Evolutionary conservation across 2,329 filamentous ascomycete genomes (phyloP).

Genomic region (Zymoseptoria crescenta): DNA sequence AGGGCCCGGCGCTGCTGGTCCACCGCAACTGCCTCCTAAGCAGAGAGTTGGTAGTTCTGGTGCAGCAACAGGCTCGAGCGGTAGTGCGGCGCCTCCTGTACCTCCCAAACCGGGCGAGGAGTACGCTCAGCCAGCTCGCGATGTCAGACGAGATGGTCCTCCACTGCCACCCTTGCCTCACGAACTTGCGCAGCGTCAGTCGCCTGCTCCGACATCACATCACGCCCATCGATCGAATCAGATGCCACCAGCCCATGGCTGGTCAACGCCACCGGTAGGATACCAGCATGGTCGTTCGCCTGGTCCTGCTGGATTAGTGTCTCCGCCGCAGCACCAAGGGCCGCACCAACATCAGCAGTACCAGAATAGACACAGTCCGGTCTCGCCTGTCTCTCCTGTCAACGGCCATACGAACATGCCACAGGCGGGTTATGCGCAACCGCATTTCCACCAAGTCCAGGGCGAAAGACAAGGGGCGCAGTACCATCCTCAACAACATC

Average conservation of each 20-base stretch:
- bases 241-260: conserved; percentile 1
- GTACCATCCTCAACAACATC: conserved; percentile 5
- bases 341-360: conserved; percentile 17
- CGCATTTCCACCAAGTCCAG: background rate
- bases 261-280: conserved; percentile 23
- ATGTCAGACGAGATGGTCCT: conserved; percentile 22
- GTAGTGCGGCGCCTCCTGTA: conserved; percentile 37
- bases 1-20: conserved; percentile 28
- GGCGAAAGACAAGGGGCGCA: conserved; percentile 1
- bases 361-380: conserved; percentile 22
- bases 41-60: conserved; percentile 15
- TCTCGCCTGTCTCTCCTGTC: conserved; percentile 26
- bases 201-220: conserved; percentile 6
- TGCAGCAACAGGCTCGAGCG: conserved; percentile 11
- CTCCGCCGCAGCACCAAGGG: conserved; percentile 36
- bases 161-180: conserved; percentile 30
- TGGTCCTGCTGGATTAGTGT: conserved; percentile 20
- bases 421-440: conserved; percentile 11
- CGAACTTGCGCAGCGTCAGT: conserved; percentile 9
- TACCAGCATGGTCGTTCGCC: conserved; percentile 20
- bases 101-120: conserved; percentile 47
- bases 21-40: conserved; percentile 31
- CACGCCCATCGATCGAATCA: background rate
- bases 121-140: conserved; percentile 12
- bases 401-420: conserved; percentile 17